Base-by-base conservation (phyloP, 495 filamentous ascomycete genomes). In the Tuber borchii region DNA sequence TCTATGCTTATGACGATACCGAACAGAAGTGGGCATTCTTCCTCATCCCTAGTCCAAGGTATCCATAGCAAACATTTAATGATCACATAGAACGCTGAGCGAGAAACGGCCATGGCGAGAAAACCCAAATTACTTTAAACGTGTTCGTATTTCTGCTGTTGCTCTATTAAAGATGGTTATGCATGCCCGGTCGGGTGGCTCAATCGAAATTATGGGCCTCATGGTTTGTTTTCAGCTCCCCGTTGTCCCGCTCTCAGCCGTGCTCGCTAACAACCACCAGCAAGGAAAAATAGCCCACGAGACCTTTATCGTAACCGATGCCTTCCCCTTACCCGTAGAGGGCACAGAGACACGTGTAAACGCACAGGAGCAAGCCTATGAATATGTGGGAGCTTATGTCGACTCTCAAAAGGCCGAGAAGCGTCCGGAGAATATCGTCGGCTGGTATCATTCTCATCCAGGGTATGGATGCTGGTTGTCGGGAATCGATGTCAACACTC, bases 81-180 rank as follows among this genome's bases (percentile, higher is more conserved):
- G 34, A 9, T 43, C 22, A 3, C 45, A n/a, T 37, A 83, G 81
- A 75, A 73, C 75, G n/a, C 70, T 83, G 70, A 84, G 87, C 78
- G 85, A 87, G 6, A 86, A 86, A n/a, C 88, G 88, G 43, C 94
- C 96, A 51, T 98, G 96, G 95, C 84, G 84, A 74, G 87, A 86
- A n/a, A 89, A 97, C 83, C 92, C 91, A 0, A 87, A 93, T 83
- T 90, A 97, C 87, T 99, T 97, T 90, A 94, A 95, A 83, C 87
- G 91, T 51, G 92, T 98, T 39, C 93, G 94, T 79, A 94, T 99
- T 84, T 95, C 93, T 61, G 93, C 96, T 56, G 90, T 96, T 37
- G 96, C 96, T 8, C 89, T 99, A 19, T 87, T 98, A 78, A 99
- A 99, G 86, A 99, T 99, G 96, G 93, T 97, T 75, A 98, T 97